Conservation (phyloP, 441 rosid species). For the Melastoma candidum region DNA sequence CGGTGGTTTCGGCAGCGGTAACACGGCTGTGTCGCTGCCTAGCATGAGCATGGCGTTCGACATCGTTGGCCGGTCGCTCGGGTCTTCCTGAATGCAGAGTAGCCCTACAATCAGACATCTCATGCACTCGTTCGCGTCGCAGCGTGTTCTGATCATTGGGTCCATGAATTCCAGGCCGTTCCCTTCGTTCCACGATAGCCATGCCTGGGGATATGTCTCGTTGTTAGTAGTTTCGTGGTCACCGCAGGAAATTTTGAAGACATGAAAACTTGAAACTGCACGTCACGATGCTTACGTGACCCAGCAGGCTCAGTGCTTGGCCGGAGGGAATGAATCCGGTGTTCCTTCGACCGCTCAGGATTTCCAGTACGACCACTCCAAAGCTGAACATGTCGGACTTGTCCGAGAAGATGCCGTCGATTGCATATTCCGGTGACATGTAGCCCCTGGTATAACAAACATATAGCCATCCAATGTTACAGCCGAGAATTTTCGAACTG, state of each 20-base stretch:
- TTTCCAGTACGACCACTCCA: slow-evolving; percentile 7
- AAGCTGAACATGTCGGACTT: slow-evolving; percentile 15
- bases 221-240: too few species aligned
- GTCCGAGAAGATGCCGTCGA: slow-evolving; percentile 9
- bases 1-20: slow-evolving; percentile 43
- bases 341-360: slow-evolving; percentile 6
- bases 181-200: slow-evolving; percentile 46
- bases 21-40: slow-evolving; percentile 31
- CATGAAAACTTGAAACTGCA: too few species aligned
- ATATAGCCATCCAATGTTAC: background rate
- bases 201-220: slow-evolving; percentile 26
- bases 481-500: too few species aligned
- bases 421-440: slow-evolving; percentile 13
- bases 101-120: slow-evolving; percentile 44
- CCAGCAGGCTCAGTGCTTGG: background rate
- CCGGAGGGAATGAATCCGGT: background rate
- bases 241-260: too few species aligned
- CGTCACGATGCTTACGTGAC: background rate
- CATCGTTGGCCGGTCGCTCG: slow-evolving; percentile 52
- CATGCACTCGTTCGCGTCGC: slow-evolving; percentile 20
- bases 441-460: slow-evolving; percentile 4
- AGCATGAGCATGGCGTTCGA: slow-evolving; percentile 38
- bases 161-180: slow-evolving; percentile 32
- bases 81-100: slow-evolving; percentile 60
- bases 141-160: slow-evolving; percentile 17